Percentiles rank a stretch among this genome's conserved stretches.
These are phyloP conservation scores for Sonneratia caseolaris DNA, from an alignment of 345 rosid genomes.

Conservation along the genomic window DNA sequence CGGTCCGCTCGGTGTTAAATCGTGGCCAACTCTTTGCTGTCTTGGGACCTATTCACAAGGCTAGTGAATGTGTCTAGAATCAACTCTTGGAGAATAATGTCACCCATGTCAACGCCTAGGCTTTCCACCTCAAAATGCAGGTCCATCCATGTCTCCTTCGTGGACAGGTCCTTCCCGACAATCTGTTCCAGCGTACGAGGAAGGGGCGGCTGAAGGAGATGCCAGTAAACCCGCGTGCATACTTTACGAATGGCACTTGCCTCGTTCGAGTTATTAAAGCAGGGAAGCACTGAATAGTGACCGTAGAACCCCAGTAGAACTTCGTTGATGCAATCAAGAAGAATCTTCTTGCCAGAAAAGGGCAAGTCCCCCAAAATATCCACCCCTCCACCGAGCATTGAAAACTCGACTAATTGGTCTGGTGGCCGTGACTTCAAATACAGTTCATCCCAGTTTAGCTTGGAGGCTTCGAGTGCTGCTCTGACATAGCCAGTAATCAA, in stretches of 20 bases:
- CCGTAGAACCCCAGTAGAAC: conserved; percentile 53
- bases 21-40: conserved; percentile 10
- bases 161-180: conserved; percentile 59
- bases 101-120: conserved; percentile 38
- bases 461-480: conserved; percentile 42
- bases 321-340: conserved; percentile 70
- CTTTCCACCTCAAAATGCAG: conserved; percentile 34
- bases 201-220: conserved; percentile 51
- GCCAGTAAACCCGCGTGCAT: conserved; percentile 61
- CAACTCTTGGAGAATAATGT: conserved; percentile 51
- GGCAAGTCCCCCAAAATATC: conserved; percentile 43
- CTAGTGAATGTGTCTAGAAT: conserved; percentile 29
- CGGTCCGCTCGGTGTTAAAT: conserved; percentile 9
- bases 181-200: conserved; percentile 70
- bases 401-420: conserved; percentile 53
- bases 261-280: conserved; percentile 42
- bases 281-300: conserved; percentile 33
- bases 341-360: conserved; percentile 40
- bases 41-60: conserved; percentile 16
- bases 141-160: conserved; percentile 60
- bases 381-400: conserved; percentile 31
- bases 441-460: conserved; percentile 60
- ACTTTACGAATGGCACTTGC: conserved; percentile 32
- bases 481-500: conserved; percentile 34
- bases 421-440: conserved; percentile 47